Conservation (phyloP, 2,329 filamentous ascomycete genomes). For the Nemania sp. region DNA sequence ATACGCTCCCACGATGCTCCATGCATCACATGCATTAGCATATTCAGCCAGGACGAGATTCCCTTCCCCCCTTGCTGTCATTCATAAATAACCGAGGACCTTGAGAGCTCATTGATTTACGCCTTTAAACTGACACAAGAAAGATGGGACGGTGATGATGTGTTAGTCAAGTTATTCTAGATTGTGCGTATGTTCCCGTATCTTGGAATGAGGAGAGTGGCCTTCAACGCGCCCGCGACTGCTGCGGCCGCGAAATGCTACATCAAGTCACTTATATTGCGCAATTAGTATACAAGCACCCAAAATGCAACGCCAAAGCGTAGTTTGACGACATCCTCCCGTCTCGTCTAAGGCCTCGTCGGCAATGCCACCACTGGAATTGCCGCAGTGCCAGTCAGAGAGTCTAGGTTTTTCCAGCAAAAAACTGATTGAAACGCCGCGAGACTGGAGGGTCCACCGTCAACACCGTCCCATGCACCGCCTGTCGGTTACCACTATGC, state of each 20-base stretch:
- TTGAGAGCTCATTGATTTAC: no score
- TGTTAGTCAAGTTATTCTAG: conserved; percentile 9
- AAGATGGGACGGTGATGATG: neutral
- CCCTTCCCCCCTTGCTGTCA: neutral
- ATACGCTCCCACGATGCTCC: conserved; percentile 3
- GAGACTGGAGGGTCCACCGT: conserved; percentile 28
- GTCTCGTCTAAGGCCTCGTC: conserved; percentile 20
- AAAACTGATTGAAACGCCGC: conserved; percentile 22
- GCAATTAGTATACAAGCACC: conserved; percentile 32
- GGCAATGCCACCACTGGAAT: neutral
- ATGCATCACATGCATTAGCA: conserved; percentile 22
- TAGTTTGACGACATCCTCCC: conserved; percentile 7
- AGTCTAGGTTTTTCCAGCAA: conserved; percentile 11
- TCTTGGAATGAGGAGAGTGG: conserved; percentile 38
- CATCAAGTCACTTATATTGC: conserved; percentile 22
- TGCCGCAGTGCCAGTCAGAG: conserved; percentile 4
- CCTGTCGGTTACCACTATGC: conserved; percentile 29
- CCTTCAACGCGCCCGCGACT: conserved; percentile 25
- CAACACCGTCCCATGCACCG: conserved; percentile 36
- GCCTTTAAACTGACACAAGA: neutral
- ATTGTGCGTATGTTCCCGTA: conserved; percentile 15
- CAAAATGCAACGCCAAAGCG: conserved; percentile 14
- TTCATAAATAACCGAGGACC: no score
- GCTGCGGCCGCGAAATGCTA: conserved; percentile 26
- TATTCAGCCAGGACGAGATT: neutral